Conservation (phyloP, 2,329 filamentous ascomycete genomes). For the Exophiala aquamarina region DNA sequence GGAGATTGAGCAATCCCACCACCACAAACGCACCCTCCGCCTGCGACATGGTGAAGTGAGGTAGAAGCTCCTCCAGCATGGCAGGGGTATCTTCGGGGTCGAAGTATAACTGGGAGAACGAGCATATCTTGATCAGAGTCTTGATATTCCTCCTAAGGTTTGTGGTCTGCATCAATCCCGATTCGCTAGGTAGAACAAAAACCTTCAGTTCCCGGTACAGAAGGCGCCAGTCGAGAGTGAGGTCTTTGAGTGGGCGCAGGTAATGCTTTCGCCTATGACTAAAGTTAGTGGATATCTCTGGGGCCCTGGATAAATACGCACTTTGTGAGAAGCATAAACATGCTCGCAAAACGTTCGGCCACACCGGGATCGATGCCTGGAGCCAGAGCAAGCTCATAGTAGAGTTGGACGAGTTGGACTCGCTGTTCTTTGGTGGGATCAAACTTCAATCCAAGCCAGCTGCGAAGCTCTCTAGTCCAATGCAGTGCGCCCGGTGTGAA, state of each 20-base stretch:
- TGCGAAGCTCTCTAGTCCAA: slow-evolving; percentile 94
- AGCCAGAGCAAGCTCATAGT: slow-evolving; percentile 89
- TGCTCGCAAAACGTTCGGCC: slow-evolving; percentile 88
- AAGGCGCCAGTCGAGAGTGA: slow-evolving; percentile 90
- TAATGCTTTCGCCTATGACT: slow-evolving; percentile 82
- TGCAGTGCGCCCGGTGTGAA: slow-evolving; percentile 91
- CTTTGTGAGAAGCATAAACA: slow-evolving; percentile 97
- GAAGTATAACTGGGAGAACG: slow-evolving; percentile 89
- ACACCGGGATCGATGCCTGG: slow-evolving; percentile 81
- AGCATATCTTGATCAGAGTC: slow-evolving; percentile 82
- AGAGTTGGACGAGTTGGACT: slow-evolving; percentile 81
- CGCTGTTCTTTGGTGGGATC: slow-evolving; percentile 85
- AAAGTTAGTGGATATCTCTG: slow-evolving; percentile 32
- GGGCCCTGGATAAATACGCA: slow-evolving; percentile 45
- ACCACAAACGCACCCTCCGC: slow-evolving; percentile 90
- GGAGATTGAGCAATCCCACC: slow-evolving; percentile 78
- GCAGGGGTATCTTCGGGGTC: slow-evolving; percentile 80
- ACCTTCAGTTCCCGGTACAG: slow-evolving; percentile 91
- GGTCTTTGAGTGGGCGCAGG: slow-evolving; percentile 82
- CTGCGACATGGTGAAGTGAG: slow-evolving; percentile 91
- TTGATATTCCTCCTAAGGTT: slow-evolving; percentile 66
- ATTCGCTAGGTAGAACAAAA: slow-evolving; percentile 83
- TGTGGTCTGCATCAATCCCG: slow-evolving; percentile 61
- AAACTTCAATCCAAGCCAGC: slow-evolving; percentile 96
- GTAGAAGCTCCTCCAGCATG: slow-evolving; percentile 77